Percentiles rank a stretch among this genome's conserved stretches.
Conservation (phyloP, 495 filamentous ascomycete species). For the Talaromyces thailandensis region DNA sequence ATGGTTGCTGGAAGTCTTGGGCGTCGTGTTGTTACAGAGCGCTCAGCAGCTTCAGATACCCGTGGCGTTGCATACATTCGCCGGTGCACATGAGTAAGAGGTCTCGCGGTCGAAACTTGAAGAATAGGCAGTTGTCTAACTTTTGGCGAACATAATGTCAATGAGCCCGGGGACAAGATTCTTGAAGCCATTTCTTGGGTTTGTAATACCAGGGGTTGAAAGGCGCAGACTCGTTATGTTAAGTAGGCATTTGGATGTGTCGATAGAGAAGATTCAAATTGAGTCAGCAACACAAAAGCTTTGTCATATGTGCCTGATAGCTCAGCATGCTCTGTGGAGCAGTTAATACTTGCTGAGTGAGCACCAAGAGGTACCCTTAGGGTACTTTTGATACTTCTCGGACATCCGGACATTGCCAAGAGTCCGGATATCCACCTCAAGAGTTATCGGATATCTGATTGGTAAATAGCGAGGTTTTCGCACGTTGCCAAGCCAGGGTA, state of each 20-base stretch:
- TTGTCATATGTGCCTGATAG: not conserved
- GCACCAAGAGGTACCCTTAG: too few relatives aligned
- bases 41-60: not conserved
- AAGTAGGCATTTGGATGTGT: not conserved
- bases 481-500: not conserved
- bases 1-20: not conserved
- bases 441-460: not conserved
- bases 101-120: not conserved
- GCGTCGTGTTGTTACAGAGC: not conserved
- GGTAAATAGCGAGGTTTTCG: not conserved
- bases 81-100: not conserved
- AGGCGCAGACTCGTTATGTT: not conserved
- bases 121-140: not conserved
- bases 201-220: not conserved
- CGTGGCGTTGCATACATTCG: not conserved
- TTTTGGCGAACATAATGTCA: not conserved
- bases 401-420: not conserved
- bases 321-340: not conserved
- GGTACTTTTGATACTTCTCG: too few relatives aligned
- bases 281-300: not conserved
- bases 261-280: not conserved
- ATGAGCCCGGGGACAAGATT: not conserved
- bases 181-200: not conserved
- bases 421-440: not conserved
- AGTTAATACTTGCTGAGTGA: not conserved